Evolutionary conservation across 352 stramenopile genomes (phyloP).

Genomic region (Peronospora belbahrii): DNA sequence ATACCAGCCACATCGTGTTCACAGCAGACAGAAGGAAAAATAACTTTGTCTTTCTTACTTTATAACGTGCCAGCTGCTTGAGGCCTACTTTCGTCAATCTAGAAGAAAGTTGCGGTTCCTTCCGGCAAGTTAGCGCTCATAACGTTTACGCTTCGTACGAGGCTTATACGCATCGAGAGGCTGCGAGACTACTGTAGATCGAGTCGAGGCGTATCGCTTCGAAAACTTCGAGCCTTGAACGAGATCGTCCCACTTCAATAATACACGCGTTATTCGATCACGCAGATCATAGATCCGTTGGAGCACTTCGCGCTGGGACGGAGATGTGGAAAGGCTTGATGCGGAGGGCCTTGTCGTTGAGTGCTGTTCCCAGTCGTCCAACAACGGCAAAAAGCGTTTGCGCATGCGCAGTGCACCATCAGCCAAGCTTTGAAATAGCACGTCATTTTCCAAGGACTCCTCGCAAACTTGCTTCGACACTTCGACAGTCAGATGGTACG

Average conservation of each 20-base stretch:
- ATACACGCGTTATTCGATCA: constrained; percentile 23
- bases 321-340: not conserved
- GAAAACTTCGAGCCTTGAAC: constrained; percentile 13
- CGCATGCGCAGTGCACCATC: constrained; percentile 52
- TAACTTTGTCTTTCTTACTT: too few relatives aligned
- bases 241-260: constrained; percentile 41
- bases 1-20: too few relatives aligned
- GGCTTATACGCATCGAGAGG: constrained; percentile 27
- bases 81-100: not conserved
- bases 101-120: not conserved
- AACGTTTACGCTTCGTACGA: constrained; percentile 14
- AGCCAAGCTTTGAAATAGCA: constrained; percentile 42
- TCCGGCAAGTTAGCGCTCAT: not conserved
- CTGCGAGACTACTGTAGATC: constrained; percentile 21
- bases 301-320: constrained; percentile 16
- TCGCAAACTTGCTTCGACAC: constrained; percentile 51
- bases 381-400: constrained; percentile 65
- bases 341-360: constrained; percentile 9
- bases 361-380: constrained; percentile 48
- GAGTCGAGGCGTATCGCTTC: constrained; percentile 1
- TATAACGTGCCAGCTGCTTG: too few relatives aligned
- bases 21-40: too few relatives aligned
- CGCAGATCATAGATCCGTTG: constrained; percentile 25
- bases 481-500: constrained; percentile 65
- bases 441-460: constrained; percentile 58